A percentile compares a stretch with the other conserved stretches of the same genome.
These are phyloP conservation scores for Schizophyllum commune DNA, from an alignment of 1,284 basidiomycete genomes.

Conservation along the genomic window DNA sequence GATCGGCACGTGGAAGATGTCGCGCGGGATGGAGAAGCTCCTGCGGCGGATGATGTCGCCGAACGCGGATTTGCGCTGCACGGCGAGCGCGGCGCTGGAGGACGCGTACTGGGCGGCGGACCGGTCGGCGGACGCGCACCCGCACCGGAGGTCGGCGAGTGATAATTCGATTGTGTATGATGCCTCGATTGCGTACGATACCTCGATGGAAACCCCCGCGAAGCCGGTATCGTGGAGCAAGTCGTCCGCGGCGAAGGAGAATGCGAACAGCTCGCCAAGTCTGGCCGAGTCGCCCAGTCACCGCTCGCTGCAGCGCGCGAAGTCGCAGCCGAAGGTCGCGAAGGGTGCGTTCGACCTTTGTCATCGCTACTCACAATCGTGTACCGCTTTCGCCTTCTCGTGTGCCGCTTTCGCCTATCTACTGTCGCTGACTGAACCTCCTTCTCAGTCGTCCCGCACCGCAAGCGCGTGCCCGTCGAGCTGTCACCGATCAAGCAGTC, in stretches of 20 bases:
- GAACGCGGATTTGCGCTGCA: conserved; percentile 65
- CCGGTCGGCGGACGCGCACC: conserved; percentile 38
- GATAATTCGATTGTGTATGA: neutral
- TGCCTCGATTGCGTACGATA: no score
- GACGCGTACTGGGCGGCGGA: conserved; percentile 62
- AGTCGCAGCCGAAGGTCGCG: conserved; percentile 34
- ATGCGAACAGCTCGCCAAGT: conserved; percentile 13
- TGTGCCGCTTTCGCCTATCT: no score
- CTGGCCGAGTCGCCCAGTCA: conserved; percentile 15
- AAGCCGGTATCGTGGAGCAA: conserved; percentile 25
- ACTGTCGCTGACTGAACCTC: neutral
- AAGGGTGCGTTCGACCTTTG: neutral
- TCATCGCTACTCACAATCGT: no score
- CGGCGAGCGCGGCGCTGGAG: conserved; percentile 52
- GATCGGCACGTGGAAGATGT: conserved; percentile 77
- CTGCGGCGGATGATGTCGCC: conserved; percentile 71
- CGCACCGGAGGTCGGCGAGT: conserved; percentile 27
- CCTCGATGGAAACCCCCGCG: neutral
- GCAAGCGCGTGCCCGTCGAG: conserved; percentile 28
- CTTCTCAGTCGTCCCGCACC: neutral
- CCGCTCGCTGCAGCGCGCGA: conserved; percentile 26
- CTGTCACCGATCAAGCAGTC: conserved; percentile 43
- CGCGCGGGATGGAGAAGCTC: conserved; percentile 54
- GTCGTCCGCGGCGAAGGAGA: conserved; percentile 22
- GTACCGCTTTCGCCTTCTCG: no score